Evolutionary conservation across 306 rosid genomes (phyloP).

Genomic region (Prinsepia uniflora): DNA sequence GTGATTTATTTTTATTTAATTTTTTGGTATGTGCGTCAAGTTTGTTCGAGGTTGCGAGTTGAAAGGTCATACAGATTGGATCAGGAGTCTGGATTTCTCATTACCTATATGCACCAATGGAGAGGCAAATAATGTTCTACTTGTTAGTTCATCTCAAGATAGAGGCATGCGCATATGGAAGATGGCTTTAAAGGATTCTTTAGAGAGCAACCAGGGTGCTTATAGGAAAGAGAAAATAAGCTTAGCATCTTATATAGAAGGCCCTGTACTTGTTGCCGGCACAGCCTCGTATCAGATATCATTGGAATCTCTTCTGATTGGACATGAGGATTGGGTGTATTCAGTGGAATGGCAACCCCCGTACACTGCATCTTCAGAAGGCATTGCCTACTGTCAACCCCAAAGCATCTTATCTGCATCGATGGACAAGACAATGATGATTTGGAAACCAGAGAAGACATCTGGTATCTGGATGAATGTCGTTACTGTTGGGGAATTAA

Average conservation of each 20-base stretch:
- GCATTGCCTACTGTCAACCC: slow-evolving; percentile 53
- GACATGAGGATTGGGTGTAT: slow-evolving; percentile 99
- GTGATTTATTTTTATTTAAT: slow-evolving; percentile 17
- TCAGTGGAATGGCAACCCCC: slow-evolving; percentile 95
- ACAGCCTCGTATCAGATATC: slow-evolving; percentile 73
- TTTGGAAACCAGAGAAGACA: slow-evolving; percentile 91
- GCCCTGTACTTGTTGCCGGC: slow-evolving; percentile 77
- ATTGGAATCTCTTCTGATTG: slow-evolving; percentile 85
- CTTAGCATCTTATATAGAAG: slow-evolving; percentile 81
- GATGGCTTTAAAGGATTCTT: slow-evolving; percentile 39
- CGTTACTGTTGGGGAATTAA: slow-evolving; percentile 91
- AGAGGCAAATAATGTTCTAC: slow-evolving; percentile 55
- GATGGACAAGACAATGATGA: slow-evolving; percentile 99
- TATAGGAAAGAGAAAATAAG: slow-evolving; percentile 50
- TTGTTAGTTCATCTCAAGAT: slow-evolving; percentile 93
- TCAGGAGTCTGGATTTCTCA: slow-evolving; percentile 92
- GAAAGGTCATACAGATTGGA: slow-evolving; percentile 97
- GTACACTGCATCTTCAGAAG: slow-evolving; percentile 39
- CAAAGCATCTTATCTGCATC: slow-evolving; percentile 94
- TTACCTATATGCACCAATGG: slow-evolving; percentile 52
- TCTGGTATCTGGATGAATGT: slow-evolving; percentile 99
- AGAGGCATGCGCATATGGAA: slow-evolving; percentile 92
- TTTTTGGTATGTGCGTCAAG: slow-evolving; percentile 37
- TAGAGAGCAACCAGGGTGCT: slow-evolving; percentile 36
- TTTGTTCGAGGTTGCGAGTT: slow-evolving; percentile 75